Evolutionary conservation across 768 basidiomycete genomes (phyloP).

Genomic region (Tulasnella sp.): DNA sequence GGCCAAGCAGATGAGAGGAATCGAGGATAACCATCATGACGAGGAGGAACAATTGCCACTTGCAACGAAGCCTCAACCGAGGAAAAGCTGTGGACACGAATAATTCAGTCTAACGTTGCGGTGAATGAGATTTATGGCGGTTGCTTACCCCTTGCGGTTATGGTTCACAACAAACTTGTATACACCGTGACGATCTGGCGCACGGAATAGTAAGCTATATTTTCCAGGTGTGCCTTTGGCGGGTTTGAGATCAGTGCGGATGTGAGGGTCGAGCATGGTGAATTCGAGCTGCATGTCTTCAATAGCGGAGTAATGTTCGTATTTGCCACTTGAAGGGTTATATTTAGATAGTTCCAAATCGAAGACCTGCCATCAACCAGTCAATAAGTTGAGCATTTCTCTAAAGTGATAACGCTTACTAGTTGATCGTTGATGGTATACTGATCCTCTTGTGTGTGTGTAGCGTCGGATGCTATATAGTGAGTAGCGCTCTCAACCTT

Average conservation of each 20-base stretch:
- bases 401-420: not conserved
- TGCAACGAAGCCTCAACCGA: slow-evolving; percentile 58
- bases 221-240: slow-evolving; percentile 44
- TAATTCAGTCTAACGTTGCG: too few relatives aligned
- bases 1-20: slow-evolving; percentile 95
- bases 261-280: slow-evolving; percentile 96
- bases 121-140: too few relatives aligned
- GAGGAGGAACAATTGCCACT: slow-evolving; percentile 80
- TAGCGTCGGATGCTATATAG: slow-evolving; percentile 46
- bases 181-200: slow-evolving; percentile 92
- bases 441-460: slow-evolving; percentile 40
- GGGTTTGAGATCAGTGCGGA: slow-evolving; percentile 63
- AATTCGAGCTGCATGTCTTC: slow-evolving; percentile 86
- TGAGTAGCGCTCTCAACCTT: slow-evolving; percentile 66
- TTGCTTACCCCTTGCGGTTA: slow-evolving; percentile 79
- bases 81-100: slow-evolving; percentile 64
- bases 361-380: slow-evolving; percentile 43
- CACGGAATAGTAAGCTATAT: slow-evolving; percentile 75
- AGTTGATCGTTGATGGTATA: slow-evolving; percentile 76
- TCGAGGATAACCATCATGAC: slow-evolving; percentile 90
- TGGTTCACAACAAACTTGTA: slow-evolving; percentile 93
- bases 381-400: too few relatives aligned
- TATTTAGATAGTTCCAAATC: slow-evolving; percentile 59
- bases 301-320: slow-evolving; percentile 61
- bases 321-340: slow-evolving; percentile 40